These are phyloP conservation scores for Pyrus hybrid DNA, from an alignment of 331 rosid species.

Conservation along the genomic window DNA sequence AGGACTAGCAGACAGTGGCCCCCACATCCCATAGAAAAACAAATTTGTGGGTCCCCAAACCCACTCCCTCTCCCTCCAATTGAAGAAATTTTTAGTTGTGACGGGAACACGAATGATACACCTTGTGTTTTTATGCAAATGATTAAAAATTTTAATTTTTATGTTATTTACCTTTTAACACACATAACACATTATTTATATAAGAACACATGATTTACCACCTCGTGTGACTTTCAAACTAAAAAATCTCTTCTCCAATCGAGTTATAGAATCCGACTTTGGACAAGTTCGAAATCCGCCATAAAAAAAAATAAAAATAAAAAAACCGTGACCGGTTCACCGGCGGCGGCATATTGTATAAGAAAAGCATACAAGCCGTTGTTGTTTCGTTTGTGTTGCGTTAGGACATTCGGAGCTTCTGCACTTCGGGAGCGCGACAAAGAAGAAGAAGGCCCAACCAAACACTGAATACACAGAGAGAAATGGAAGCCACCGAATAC, in stretches of 20 bases:
- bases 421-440: not conserved
- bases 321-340: constrained; percentile 5
- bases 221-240: too few relatives aligned
- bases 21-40: constrained; percentile 1
- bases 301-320: too few relatives aligned
- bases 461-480: not conserved
- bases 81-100: too few relatives aligned
- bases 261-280: constrained; percentile 25
- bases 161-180: too few relatives aligned
- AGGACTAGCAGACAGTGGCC: not conserved
- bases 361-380: not conserved
- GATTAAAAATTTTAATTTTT: too few relatives aligned
- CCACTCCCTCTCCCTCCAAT: constrained; percentile 16
- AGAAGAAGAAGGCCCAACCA: not conserved
- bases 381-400: not conserved
- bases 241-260: too few relatives aligned
- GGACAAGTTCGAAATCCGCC: constrained; percentile 37
- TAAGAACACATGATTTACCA: too few relatives aligned
- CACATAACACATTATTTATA: too few relatives aligned
- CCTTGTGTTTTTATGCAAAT: too few relatives aligned
- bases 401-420: not conserved
- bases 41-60: constrained; percentile 22
- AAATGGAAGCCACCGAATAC: constrained; percentile 48
- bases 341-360: constrained; percentile 13
- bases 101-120: too few relatives aligned